Evolutionary conservation across 106 monocot genomes (phyloP).

Genomic region (Acanthochlamys bracteata): DNA sequence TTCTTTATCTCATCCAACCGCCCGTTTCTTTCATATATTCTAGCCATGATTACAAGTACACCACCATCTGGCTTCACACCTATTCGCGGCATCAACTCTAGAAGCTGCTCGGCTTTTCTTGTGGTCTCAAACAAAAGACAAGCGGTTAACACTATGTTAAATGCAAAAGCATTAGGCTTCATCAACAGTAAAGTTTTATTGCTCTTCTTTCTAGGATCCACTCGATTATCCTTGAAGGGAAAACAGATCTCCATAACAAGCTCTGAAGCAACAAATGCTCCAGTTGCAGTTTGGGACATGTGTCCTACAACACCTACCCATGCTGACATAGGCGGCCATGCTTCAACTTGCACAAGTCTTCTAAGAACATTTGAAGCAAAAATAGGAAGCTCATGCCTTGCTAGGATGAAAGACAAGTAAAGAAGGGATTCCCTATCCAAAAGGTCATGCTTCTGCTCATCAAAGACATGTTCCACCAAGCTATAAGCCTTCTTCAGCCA

Average conservation of each 20-base stretch:
- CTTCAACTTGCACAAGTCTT: slow-evolving; percentile 52
- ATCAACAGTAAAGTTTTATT: slow-evolving; percentile 55
- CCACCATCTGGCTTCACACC: slow-evolving; percentile 50
- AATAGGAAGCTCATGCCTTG: slow-evolving; percentile 45
- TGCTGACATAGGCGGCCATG: slow-evolving; percentile 47
- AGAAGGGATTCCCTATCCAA: slow-evolving; percentile 65
- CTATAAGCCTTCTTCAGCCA: slow-evolving; percentile 61
- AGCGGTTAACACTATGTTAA: slow-evolving; percentile 49
- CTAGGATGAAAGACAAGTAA: slow-evolving; percentile 61
- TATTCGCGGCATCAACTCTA: slow-evolving; percentile 77
- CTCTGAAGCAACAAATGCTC: slow-evolving; percentile 73
- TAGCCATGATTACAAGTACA: slow-evolving; percentile 70
- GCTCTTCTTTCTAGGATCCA: slow-evolving; percentile 68
- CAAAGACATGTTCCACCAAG: slow-evolving; percentile 39
- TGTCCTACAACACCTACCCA: slow-evolving; percentile 63
- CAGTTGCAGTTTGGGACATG: slow-evolving; percentile 51
- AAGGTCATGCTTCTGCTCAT: slow-evolving; percentile 37
- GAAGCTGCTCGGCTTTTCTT: slow-evolving; percentile 73
- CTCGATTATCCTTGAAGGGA: slow-evolving; percentile 71
- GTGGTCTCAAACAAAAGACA: slow-evolving; percentile 57
- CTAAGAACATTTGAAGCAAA: slow-evolving; percentile 64
- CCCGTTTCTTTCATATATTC: slow-evolving; percentile 81
- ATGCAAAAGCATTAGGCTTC: slow-evolving; percentile 63
- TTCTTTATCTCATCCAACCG: slow-evolving; percentile 63
- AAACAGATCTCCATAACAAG: slow-evolving; percentile 65